A percentile compares a stretch with the other conserved stretches of the same genome.
Evolutionary conservation across 2,329 filamentous ascomycete genomes (phyloP).

Genomic region (Arthrobotrys entomopaga): DNA sequence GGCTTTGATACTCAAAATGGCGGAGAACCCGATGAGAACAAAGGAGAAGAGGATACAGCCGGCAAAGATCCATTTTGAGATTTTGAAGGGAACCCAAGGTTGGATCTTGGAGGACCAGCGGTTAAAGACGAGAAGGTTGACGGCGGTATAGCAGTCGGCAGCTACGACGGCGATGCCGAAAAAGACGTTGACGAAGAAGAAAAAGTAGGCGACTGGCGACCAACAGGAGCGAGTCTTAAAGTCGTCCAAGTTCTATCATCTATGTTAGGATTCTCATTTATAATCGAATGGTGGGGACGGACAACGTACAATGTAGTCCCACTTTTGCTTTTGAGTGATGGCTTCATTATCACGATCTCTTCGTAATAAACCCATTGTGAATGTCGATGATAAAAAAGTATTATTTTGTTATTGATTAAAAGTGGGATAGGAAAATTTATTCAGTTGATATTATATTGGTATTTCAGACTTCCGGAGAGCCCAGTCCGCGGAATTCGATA

Average conservation of each 20-base stretch:
- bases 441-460: not conserved
- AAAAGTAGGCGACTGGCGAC: conserved; percentile 51
- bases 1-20: conserved; percentile 79
- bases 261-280: not conserved
- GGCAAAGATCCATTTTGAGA: conserved; percentile 95
- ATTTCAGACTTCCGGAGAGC: conserved; percentile 1
- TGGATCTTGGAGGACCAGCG: conserved; percentile 86
- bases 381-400: not conserved
- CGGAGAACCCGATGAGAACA: conserved; percentile 81
- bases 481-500: conserved; percentile 32
- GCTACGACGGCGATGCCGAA: conserved; percentile 41
- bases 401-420: not conserved
- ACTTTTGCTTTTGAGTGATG: conserved; percentile 47
- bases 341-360: conserved; percentile 33
- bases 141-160: conserved; percentile 76
- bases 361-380: conserved; percentile 39
- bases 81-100: conserved; percentile 77
- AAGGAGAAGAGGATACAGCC: conserved; percentile 91
- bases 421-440: no score
- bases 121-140: conserved; percentile 89
- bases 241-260: conserved; percentile 41
- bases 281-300: not conserved
- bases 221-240: conserved; percentile 53
- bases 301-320: conserved; percentile 53
- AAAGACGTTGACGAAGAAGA: conserved; percentile 52